Base-by-base conservation (phyloP, 495 filamentous ascomycete species). In the Copromyces sp. region DNA sequence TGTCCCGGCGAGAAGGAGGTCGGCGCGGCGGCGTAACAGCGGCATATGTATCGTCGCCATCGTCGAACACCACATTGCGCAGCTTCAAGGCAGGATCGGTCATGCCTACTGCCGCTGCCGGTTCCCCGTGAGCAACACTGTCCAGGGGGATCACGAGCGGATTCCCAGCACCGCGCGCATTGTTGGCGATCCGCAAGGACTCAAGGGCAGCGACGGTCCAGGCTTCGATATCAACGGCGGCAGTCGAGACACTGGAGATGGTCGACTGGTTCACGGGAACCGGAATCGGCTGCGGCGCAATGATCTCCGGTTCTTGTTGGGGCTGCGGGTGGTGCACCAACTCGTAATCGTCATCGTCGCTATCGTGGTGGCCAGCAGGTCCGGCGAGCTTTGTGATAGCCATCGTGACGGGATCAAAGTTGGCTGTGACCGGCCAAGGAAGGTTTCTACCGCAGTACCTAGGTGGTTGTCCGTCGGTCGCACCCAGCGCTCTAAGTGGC, bases 121-220 rank as follows among this genome's bases (percentile, higher is more conserved):
- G 39, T 53, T 74, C 12, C 70, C 53, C 40, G 47, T 65, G 42
- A 41, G 70, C 71, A 9, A 20, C 68, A 68, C 75, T 78, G 74
- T 85, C 83, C 73, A 88, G 78, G 1, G 87, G 83, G 70, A 89
- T 85, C 24, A 84, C 78, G 24, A 88, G 78, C 20, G 83, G 78
- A 45, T 77, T 76, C 39, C 83, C 82, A 32, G 83, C 83, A 71
- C 82, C 81, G 38, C 80, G 80, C 32, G 83, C 80, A 69, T 82
- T 73, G 71, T 84, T 79, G 37, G 82, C 83, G 68, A 88, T 77
- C 75, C 77, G 82, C 35, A 88, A 82, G 14, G 86, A 84, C 70
- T 86, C 79, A 59, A 87, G 80, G 0, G 85, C 85, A 14, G 81
- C 81, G 69, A 81, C 71, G 37, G 83, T 85, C 86, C 86, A 87